Conservation (phyloP, 2,329 filamentous ascomycete species). For the Aspergillus transmontanensis region DNA sequence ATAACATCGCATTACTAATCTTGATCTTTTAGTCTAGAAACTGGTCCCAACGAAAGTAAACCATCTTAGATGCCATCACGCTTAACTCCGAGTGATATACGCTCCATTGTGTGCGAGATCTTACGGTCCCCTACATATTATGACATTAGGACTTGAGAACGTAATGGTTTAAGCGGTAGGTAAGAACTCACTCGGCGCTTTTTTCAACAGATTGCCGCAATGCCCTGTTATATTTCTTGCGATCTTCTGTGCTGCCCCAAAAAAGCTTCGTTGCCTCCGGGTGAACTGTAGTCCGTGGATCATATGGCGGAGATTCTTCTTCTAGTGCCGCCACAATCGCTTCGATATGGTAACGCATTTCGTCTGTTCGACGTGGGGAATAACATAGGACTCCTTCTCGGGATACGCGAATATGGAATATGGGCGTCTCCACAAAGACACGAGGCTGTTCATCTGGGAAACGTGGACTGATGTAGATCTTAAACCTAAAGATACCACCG, state of each 20-base stretch:
- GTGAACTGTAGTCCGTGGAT: constrained; percentile 84
- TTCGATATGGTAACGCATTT: constrained; percentile 80
- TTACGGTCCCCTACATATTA: neutral
- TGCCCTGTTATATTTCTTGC: constrained; percentile 80
- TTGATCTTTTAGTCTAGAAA: neutral
- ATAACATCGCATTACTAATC: neutral
- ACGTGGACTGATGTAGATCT: constrained; percentile 74
- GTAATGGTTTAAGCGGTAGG: neutral
- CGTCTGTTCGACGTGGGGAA: constrained; percentile 69
- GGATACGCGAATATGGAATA: constrained; percentile 89
- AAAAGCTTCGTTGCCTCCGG: constrained; percentile 82
- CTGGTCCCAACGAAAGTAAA: neutral
- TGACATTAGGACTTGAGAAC: neutral
- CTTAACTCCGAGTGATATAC: neutral
- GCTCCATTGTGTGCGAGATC: neutral
- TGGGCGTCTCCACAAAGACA: constrained; percentile 73
- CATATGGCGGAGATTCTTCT: constrained; percentile 84
- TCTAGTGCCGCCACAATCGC: constrained; percentile 81
- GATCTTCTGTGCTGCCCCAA: constrained; percentile 79
- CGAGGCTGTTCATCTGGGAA: constrained; percentile 90
- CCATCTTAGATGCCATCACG: neutral
- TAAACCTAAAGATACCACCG: constrained; percentile 83
- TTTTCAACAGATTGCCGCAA: constrained; percentile 73
- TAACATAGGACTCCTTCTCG: constrained; percentile 83
- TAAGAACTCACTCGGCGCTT: constrained; percentile 34